phyloP scores from a whole-genome alignment of 1,284 basidiomycete species.

The Ustilago cynodontis region DNA sequence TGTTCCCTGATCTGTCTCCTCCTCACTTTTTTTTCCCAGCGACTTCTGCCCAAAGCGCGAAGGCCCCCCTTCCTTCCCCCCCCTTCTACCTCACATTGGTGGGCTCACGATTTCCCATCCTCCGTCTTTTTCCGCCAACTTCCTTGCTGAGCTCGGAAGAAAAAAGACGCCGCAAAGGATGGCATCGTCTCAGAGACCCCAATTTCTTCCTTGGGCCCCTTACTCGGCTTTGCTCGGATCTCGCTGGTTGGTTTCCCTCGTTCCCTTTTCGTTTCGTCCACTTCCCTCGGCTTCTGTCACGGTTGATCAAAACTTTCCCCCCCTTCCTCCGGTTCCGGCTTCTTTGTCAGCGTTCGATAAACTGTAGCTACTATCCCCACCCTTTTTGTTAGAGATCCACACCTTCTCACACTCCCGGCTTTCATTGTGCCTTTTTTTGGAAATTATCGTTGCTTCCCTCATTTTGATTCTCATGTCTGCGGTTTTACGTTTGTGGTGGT shows the following conservation, averaged over 20 bases:
- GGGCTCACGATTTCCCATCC: constrained; percentile 41
- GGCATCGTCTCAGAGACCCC: constrained; percentile 43
- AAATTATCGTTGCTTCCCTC: constrained; percentile 7
- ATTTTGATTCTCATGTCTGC: not conserved
- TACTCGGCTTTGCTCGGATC: constrained; percentile 44
- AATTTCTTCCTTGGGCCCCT: constrained; percentile 7
- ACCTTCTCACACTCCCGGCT: not conserved
- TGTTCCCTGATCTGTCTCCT: not conserved
- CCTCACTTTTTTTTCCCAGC: constrained; percentile 26
- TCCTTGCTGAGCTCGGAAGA: constrained; percentile 1
- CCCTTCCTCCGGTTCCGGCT: not conserved
- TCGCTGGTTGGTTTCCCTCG: constrained; percentile 34
- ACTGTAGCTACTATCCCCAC: constrained; percentile 24
- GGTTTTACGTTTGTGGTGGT: too few species aligned
- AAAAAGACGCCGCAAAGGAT: constrained; percentile 12
- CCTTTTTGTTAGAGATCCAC: constrained; percentile 16
- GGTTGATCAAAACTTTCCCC: constrained; percentile 7
- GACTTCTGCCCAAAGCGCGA: constrained; percentile 51
- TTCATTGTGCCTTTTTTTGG: constrained; percentile 7
- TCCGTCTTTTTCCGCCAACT: not conserved
- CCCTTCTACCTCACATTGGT: constrained; percentile 11
- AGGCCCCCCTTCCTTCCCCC: constrained; percentile 3
- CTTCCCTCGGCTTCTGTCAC: constrained; percentile 1
- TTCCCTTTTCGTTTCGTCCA: not conserved
- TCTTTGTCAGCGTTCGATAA: not conserved